Percentiles rank a stretch among this genome's conserved stretches.
phyloP scores from a whole-genome alignment of 768 basidiomycete genomes.

The Naganishia onofrii region DNA sequence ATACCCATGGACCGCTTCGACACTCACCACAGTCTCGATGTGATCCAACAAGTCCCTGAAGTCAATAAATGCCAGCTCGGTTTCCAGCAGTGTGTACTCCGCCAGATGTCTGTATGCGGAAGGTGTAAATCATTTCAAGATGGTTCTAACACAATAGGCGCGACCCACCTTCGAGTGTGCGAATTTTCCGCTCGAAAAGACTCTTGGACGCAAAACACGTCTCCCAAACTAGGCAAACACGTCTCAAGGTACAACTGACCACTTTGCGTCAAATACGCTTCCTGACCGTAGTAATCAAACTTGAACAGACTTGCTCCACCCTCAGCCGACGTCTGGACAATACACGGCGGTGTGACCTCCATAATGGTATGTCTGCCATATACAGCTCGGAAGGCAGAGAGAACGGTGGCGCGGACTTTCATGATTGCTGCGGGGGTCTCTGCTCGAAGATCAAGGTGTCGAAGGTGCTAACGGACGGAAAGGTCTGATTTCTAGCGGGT shows the following conservation, averaged over 20 bases:
- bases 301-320: constrained; percentile 95
- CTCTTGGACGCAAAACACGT: constrained; percentile 97
- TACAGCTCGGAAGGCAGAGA: constrained; percentile 76
- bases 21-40: constrained; percentile 77
- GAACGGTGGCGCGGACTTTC: constrained; percentile 76
- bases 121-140: not conserved
- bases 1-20: too few relatives aligned
- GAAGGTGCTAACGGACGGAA: constrained; percentile 79
- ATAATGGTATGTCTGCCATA: constrained; percentile 62
- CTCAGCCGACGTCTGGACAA: constrained; percentile 97
- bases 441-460: constrained; percentile 90
- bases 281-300: constrained; percentile 90
- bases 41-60: constrained; percentile 91
- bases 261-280: constrained; percentile 91
- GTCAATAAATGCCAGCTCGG: constrained; percentile 87
- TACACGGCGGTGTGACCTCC: constrained; percentile 94
- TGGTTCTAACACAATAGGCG: too few relatives aligned
- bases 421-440: constrained; percentile 89
- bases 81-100: constrained; percentile 95
- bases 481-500: constrained; percentile 48
- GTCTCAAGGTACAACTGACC: constrained; percentile 97
- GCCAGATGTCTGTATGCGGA: constrained; percentile 64
- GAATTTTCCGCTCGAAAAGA: constrained; percentile 93
- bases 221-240: constrained; percentile 85
- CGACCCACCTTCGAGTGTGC: constrained; percentile 58